Evolutionary conservation across 805 yeast species (phyloP), one percentile per base, ranked within the genome.

Genomic region (Wickerhamomyces canadensis): DNA sequence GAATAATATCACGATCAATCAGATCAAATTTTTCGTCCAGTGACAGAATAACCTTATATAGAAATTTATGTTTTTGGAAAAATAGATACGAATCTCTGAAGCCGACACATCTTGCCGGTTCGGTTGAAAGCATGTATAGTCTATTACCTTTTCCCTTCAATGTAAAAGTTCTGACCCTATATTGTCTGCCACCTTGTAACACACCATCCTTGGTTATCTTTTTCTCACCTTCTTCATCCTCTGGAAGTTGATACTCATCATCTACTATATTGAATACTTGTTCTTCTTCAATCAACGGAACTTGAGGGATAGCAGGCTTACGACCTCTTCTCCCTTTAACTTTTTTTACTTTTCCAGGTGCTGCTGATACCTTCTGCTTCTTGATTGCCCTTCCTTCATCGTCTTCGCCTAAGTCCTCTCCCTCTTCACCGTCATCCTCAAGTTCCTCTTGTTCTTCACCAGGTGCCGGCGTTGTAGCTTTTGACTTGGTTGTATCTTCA

Each of bases 101-200:
- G 4, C 97, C 98, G 43, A 91, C 87, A 52, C 91, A 78, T 49
- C 98, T 74, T 1, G 98, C 97, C 3, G 96, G 96, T 55, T 93
- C 98, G 0, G 98, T 89, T 3, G 95, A 81, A 33, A 93, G 74
- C 95, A 91, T 89, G 60, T 77, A 93, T 40, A 80, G 68, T 46
- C 80, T 70, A 16, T 78, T 75, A 8, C 95, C 96, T 38, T 76
- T 64, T 14, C 62, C 64, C 17, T 48, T 40, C 8, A 83, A 67
- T 6, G 78, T 79, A 59, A 84, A 84, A 0, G 83, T 73, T 42
- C 80, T 74, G 38, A 81, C 78, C 41, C 89, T 70, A 64, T 74
- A 91, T 51, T 76, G 75, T 45, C 97, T 73, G 14, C 78, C 89
- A 4, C 84, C 95, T 31, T 60, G 55, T 41, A 91, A 65, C 33